phyloP scores from a whole-genome alignment of 192 early-diverging fungal genomes.

The Umbelopsis isabellina region DNA sequence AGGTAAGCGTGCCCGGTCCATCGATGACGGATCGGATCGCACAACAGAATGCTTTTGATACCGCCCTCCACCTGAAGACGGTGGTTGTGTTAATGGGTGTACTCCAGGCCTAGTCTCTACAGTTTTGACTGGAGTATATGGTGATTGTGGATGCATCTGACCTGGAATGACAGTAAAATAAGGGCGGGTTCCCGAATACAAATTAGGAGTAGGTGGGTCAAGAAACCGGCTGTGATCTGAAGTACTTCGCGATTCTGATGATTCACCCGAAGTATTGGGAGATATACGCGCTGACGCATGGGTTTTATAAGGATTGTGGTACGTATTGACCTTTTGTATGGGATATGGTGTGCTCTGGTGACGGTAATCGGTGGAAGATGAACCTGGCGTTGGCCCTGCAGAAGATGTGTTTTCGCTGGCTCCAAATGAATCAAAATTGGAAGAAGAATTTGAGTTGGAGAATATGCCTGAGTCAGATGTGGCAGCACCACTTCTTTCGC shows the following conservation, averaged over 20 bases:
- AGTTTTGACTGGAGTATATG: not conserved
- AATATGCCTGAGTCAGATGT: slow-evolving; percentile 5
- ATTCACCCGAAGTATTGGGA: not conserved
- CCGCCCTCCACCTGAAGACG: not conserved
- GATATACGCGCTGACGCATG: not conserved
- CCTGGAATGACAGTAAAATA: not conserved
- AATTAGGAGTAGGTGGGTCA: not conserved
- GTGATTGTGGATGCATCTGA: not conserved
- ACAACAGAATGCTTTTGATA: not conserved
- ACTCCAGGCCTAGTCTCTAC: not conserved
- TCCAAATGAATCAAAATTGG: not conserved
- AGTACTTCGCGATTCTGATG: slow-evolving; percentile 11
- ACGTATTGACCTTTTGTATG: not conserved
- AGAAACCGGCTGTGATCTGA: slow-evolving; percentile 12
- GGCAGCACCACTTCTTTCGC: not conserved
- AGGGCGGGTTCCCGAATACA: not conserved
- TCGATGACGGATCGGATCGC: not conserved
- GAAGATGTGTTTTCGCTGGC: not conserved
- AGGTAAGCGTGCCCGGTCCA: not conserved
- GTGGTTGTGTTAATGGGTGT: not conserved
- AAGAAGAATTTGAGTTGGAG: not conserved
- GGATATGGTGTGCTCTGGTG: not conserved
- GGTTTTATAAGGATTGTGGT: not conserved
- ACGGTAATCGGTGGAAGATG: not conserved
- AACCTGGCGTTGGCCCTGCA: not conserved